Evolutionary conservation across 1,284 basidiomycete species (phyloP), one percentile per base, ranked within the genome.

Genomic region (Ceratobasidium sp.): DNA sequence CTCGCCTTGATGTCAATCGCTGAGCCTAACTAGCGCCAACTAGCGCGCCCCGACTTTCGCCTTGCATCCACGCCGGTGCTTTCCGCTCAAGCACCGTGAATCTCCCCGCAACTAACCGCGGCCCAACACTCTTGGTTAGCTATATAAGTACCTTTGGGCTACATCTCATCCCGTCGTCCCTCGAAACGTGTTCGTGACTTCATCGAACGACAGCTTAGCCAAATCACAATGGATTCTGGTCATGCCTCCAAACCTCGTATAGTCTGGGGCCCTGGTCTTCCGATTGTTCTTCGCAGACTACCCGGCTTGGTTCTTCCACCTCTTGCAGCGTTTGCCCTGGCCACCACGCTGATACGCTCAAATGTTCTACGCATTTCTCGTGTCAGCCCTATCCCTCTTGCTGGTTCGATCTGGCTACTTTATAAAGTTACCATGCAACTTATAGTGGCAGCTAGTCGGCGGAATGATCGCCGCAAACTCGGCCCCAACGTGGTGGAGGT

Each of bases 231-330:
- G 52, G 28, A 54, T 28, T 54, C 52, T 54, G 26, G 35, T 38
- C 35, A 38, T 58, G 6, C 44, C 23, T 46, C 30, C 38, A 3
- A 4, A n/a, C 50, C 63, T 23, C 14, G 23, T 18, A 23, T 67
- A 43, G 38, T 67, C n/a, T 67, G 63, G 63, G 63, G 63, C n/a
- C 63, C 50, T 41, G 63, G 63, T 1, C 35, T 67, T n/a, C 28
- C 63, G 2, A 30, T 35, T 35, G 63, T 67, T 13, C 32, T 67
- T 28, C 63, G 50, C 18, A n/a, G 14, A 5, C n/a, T 55, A 23
- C 50, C 63, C 6, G 21, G 14, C 18, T 9, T 67, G 4, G 30
- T 44, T 3, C 21, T 55, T 26, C 49, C 50, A 23, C 63, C 62
- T 21, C 30, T 30, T 21, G 23, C 26, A 3, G 38, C 59, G 13